Evolutionary conservation across 1,284 basidiomycete species (phyloP).

Genomic region (Ustilago lituana): DNA sequence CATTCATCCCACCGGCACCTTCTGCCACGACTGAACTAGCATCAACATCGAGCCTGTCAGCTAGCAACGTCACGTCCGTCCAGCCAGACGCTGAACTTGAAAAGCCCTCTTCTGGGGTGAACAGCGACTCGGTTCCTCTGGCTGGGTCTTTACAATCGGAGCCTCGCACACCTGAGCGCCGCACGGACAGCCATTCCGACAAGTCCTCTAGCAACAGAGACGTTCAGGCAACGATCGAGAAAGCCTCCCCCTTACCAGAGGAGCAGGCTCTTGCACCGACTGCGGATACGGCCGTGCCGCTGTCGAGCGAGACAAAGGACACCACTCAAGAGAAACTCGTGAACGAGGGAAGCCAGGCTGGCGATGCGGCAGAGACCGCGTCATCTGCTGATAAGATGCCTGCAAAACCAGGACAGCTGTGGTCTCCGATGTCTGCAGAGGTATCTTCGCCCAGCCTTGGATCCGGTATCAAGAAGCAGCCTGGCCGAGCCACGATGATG

Average conservation of each 20-base stretch:
- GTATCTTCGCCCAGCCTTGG: slow-evolving; percentile 16
- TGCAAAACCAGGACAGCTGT: slow-evolving; percentile 7
- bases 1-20: slow-evolving; percentile 46
- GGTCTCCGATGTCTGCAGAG: slow-evolving; percentile 1
- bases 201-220: not conserved
- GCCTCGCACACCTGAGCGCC: slow-evolving; percentile 17
- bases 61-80: not conserved
- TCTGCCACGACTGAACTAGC: slow-evolving; percentile 34
- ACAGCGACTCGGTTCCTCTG: not conserved
- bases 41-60: slow-evolving; percentile 14
- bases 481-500: slow-evolving; percentile 59
- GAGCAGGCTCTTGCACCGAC: no score
- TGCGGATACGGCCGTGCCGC: no score
- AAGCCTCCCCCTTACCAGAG: no score
- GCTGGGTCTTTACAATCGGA: not conserved
- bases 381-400: slow-evolving; percentile 2
- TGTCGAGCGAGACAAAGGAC: not conserved
- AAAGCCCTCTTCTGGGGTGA: not conserved
- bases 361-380: not conserved
- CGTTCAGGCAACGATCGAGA: slow-evolving; percentile 1
- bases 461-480: slow-evolving; percentile 53
- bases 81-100: slow-evolving; percentile 1
- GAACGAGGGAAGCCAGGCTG: not conserved
- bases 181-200: not conserved
- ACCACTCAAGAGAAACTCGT: not conserved